Conservation (phyloP, 192 early-diverging fungal genomes). For the Umbelopsis isabellina region DNA sequence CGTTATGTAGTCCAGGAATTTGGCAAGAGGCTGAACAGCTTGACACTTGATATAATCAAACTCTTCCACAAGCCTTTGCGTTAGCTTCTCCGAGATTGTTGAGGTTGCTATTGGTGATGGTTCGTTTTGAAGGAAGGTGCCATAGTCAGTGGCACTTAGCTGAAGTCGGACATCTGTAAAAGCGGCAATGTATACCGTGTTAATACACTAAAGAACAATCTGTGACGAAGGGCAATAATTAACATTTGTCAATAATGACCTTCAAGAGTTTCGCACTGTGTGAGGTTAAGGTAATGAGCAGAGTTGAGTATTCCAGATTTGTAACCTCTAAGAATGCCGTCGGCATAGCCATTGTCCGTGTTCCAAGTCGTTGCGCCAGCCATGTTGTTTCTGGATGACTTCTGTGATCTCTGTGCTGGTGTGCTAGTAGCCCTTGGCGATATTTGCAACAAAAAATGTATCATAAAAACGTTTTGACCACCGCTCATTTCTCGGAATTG, state of each 20-base stretch:
- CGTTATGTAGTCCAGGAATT: conserved; percentile 98
- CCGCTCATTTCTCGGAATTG: neutral
- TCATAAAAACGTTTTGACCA: conserved; percentile 6
- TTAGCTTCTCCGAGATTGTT: conserved; percentile 85
- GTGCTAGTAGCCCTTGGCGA: neutral
- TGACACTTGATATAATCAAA: conserved; percentile 92
- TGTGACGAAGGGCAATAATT: too few species aligned
- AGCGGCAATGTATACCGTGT: neutral
- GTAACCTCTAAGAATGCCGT: conserved; percentile 95
- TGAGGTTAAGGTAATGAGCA: conserved; percentile 90
- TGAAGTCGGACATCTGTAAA: conserved; percentile 90
- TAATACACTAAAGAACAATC: neutral
- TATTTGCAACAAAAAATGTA: neutral
- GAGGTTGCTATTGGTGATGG: conserved; percentile 94
- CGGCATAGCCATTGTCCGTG: conserved; percentile 88
- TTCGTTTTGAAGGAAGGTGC: conserved; percentile 91
- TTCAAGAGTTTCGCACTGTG: conserved; percentile 98
- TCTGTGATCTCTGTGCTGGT: neutral
- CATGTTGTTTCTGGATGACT: conserved; percentile 25
- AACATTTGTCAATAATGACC: conserved; percentile 47
- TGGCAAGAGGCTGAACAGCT: conserved; percentile 80
- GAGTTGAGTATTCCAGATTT: conserved; percentile 81
- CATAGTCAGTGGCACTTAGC: conserved; percentile 94
- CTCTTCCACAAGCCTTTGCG: conserved; percentile 87
- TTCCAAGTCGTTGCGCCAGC: conserved; percentile 69